Conservation (phyloP, 371 early-diverging fungal species). For the Chytridium lagenaria region DNA sequence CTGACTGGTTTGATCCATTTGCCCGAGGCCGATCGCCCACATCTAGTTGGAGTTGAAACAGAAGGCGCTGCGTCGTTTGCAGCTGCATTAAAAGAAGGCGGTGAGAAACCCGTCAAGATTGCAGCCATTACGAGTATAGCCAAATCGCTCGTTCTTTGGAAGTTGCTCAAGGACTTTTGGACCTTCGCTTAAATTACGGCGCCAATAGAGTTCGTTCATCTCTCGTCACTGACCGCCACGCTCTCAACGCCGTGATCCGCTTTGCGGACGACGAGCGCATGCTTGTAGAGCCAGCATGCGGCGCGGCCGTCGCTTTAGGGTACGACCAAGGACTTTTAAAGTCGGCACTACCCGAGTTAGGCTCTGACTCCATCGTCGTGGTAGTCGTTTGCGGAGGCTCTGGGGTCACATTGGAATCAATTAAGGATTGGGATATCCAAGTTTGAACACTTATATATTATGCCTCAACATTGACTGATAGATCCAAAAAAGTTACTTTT, state of each 20-base stretch:
- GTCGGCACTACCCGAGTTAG: slow-evolving; percentile 23
- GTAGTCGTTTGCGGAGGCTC: slow-evolving; percentile 45
- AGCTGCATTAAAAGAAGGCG: slow-evolving; percentile 26
- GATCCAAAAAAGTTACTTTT: neutral
- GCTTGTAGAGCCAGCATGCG: slow-evolving; percentile 48
- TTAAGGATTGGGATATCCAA: slow-evolving; percentile 5
- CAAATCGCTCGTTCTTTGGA: slow-evolving; percentile 39
- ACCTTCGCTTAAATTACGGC: slow-evolving; percentile 25
- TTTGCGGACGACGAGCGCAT: slow-evolving; percentile 39
- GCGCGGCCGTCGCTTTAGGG: slow-evolving; percentile 35
- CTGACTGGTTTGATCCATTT: slow-evolving; percentile 30
- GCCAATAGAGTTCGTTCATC: slow-evolving; percentile 18
- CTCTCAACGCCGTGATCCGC: slow-evolving; percentile 31
- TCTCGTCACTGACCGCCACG: slow-evolving; percentile 38
- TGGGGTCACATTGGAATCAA: slow-evolving; percentile 27
- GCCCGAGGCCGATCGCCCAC: neutral
- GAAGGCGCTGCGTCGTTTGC: slow-evolving; percentile 38
- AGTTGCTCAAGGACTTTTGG: slow-evolving; percentile 30
- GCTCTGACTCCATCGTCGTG: slow-evolving; percentile 27
- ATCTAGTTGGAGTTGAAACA: slow-evolving; percentile 45
- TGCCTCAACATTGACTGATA: neutral
- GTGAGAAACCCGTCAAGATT: slow-evolving; percentile 19
- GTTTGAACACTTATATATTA: neutral
- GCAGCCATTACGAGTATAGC: slow-evolving; percentile 42
- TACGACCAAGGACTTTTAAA: slow-evolving; percentile 17